Conservation (phyloP, 2,329 filamentous ascomycete genomes). For the Nemania sp. region DNA sequence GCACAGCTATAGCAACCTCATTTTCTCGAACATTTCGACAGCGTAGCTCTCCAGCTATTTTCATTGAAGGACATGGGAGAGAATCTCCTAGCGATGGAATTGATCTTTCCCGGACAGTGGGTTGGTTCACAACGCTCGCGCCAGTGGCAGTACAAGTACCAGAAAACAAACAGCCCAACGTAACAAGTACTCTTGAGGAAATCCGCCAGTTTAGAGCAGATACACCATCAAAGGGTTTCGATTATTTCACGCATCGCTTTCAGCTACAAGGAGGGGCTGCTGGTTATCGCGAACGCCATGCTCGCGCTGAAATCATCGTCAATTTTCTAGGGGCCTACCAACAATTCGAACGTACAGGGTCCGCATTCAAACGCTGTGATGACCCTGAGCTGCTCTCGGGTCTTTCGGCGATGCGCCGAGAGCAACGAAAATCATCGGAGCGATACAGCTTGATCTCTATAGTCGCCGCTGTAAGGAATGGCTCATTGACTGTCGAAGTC, state of each 20-base stretch:
- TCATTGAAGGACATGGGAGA: slow-evolving; percentile 17
- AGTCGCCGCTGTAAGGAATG: no score
- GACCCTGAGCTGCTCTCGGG: no score
- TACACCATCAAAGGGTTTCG: slow-evolving; percentile 5
- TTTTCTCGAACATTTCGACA: neutral
- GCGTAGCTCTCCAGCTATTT: slow-evolving; percentile 7
- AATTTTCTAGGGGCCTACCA: slow-evolving; percentile 11
- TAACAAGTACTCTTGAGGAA: neutral
- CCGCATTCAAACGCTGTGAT: no score
- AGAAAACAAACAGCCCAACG: neutral
- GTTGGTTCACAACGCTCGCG: slow-evolving; percentile 22
- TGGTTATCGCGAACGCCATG: neutral
- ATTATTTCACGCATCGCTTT: slow-evolving; percentile 6
- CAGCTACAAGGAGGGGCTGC: neutral
- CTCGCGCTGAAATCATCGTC: slow-evolving; percentile 9
- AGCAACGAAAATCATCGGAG: no score
- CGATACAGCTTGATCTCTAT: no score
- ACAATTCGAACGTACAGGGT: no score
- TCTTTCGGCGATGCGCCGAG: no score
- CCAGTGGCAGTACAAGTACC: no score
- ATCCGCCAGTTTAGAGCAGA: no score
- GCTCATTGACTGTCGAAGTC: no score
- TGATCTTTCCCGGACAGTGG: slow-evolving; percentile 14
- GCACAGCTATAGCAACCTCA: no score
- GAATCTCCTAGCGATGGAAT: slow-evolving; percentile 2